Percentiles rank a stretch among this genome's conserved stretches.
Conservation (phyloP, 1,284 basidiomycete genomes). For the Moesziomyces aphidis region DNA sequence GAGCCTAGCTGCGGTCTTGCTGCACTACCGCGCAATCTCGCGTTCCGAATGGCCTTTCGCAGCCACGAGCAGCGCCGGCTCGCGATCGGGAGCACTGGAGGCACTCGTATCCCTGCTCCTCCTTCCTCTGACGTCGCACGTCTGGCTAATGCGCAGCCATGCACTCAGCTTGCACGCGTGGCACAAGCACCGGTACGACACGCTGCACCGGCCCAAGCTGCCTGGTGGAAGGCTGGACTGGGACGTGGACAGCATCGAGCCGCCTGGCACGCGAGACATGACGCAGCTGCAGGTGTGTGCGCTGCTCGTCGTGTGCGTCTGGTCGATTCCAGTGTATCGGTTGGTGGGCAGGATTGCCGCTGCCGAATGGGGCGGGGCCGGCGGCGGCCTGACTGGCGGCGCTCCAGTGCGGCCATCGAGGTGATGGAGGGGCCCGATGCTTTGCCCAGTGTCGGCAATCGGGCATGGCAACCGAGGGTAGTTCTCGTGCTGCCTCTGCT, state of each 20-base stretch:
- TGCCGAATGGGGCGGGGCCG: slow-evolving; percentile 37
- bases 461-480: no score
- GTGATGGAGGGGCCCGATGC: neutral
- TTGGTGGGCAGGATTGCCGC: slow-evolving; percentile 38
- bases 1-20: neutral
- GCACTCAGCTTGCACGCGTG: slow-evolving; percentile 26
- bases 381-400: neutral
- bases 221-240: slow-evolving; percentile 42
- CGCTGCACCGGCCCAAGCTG: slow-evolving; percentile 21
- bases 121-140: slow-evolving; percentile 27
- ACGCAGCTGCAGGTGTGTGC: slow-evolving; percentile 38
- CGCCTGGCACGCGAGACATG: slow-evolving; percentile 24
- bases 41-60: slow-evolving; percentile 28
- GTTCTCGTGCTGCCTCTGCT: no score
- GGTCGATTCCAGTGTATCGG: slow-evolving; percentile 39
- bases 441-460: no score
- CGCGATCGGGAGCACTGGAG: neutral
- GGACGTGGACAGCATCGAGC: slow-evolving; percentile 21
- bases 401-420: neutral
- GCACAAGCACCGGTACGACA: slow-evolving; percentile 42
- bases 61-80: neutral
- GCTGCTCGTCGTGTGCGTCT: slow-evolving; percentile 33
- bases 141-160: slow-evolving; percentile 36
- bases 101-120: slow-evolving; percentile 8
- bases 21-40: slow-evolving; percentile 24